Evolutionary conservation across 2,329 filamentous ascomycete species (phyloP).

Genomic region (Helotiales sp.): DNA sequence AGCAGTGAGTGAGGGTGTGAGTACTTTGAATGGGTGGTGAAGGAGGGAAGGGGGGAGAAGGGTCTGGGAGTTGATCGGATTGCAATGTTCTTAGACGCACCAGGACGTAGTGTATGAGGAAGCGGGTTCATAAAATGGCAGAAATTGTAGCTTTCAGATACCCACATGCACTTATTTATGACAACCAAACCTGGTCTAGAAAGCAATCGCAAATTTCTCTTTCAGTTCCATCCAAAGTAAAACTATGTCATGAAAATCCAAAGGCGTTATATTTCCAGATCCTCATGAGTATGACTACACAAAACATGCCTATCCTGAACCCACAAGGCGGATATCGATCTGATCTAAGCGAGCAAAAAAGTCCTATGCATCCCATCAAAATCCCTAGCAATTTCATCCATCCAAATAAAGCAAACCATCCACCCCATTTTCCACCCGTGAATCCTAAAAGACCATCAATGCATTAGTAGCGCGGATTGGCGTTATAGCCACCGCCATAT

Average conservation of each 20-base stretch:
- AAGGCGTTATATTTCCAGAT: neutral
- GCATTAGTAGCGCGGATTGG: slow-evolving; percentile 10
- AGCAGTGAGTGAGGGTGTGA: slow-evolving; percentile 43
- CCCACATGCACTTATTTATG: too few species aligned
- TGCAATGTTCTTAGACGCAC: too few species aligned
- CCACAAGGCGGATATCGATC: neutral
- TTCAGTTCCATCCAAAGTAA: neutral
- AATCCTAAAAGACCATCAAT: neutral
- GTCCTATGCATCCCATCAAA: neutral
- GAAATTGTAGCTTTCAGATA: too few species aligned
- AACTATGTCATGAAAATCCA: neutral
- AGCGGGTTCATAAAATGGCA: too few species aligned
- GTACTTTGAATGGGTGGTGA: neutral
- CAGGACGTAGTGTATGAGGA: too few species aligned
- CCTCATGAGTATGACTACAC: neutral
- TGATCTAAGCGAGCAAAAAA: slow-evolving; percentile 4
- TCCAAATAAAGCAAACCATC: neutral
- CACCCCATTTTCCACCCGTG: neutral
- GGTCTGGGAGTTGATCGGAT: too few species aligned
- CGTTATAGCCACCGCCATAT: slow-evolving; percentile 20
- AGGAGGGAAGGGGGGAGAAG: too few species aligned
- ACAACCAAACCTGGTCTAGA: too few species aligned
- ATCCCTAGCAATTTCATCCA: neutral
- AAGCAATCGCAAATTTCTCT: too few species aligned
- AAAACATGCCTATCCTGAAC: neutral